Conservation (phyloP, 2,329 filamentous ascomycete genomes). For the Colletotrichum trifolii region DNA sequence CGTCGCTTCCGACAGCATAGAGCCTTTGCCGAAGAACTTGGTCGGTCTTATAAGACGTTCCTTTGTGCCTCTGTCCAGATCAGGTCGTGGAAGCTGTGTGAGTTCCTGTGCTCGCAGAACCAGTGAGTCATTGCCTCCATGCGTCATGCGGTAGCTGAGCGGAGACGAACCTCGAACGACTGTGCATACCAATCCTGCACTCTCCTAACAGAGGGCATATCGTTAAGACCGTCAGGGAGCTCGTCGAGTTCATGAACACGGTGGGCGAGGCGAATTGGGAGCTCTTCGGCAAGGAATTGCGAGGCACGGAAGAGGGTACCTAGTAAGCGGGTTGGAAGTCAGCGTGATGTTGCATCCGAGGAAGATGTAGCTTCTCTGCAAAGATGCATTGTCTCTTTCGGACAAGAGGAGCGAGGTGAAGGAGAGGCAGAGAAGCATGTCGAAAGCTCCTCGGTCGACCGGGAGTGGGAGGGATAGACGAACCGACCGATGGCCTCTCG, state of each 20-base stretch:
- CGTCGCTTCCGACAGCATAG: slow-evolving; percentile 83
- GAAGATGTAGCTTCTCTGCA: too few species aligned
- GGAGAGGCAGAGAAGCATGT: slow-evolving; percentile 13
- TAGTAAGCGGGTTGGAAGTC: slow-evolving; percentile 48
- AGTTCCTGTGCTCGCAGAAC: slow-evolving; percentile 75
- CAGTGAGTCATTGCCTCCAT: slow-evolving; percentile 30
- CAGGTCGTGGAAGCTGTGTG: slow-evolving; percentile 83
- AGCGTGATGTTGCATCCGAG: neutral
- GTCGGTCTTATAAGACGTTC: slow-evolving; percentile 80
- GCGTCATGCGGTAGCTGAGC: slow-evolving; percentile 13
- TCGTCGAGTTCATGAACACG: slow-evolving; percentile 93
- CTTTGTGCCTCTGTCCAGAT: slow-evolving; percentile 79
- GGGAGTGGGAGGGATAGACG: slow-evolving; percentile 43
- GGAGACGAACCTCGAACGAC: slow-evolving; percentile 89
- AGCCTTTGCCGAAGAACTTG: slow-evolving; percentile 65
- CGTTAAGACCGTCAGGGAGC: slow-evolving; percentile 93
- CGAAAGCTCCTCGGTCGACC: slow-evolving; percentile 27
- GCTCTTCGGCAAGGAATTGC: slow-evolving; percentile 97
- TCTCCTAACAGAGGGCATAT: slow-evolving; percentile 96
- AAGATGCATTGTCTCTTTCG: neutral
- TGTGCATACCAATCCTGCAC: slow-evolving; percentile 99
- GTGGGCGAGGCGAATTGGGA: slow-evolving; percentile 95
- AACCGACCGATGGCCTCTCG: slow-evolving; percentile 90
- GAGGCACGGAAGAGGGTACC: slow-evolving; percentile 97
- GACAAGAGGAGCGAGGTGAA: neutral